These are phyloP conservation scores for Candida pseudofarinosa DNA, from an alignment of 805 yeast species.

Conservation along the genomic window DNA sequence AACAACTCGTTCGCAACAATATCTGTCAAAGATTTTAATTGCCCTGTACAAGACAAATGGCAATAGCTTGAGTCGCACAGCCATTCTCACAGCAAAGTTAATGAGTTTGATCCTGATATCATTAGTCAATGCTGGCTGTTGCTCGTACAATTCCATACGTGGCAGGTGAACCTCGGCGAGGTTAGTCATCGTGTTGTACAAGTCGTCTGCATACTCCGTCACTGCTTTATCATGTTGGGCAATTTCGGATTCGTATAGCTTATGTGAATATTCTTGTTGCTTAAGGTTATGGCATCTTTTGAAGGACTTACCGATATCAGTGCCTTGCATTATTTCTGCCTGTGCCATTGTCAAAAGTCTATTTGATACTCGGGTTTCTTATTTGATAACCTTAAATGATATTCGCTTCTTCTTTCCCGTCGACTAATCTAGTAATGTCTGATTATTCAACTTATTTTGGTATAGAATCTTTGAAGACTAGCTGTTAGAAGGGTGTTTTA, in stretches of 20 bases:
- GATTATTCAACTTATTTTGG: too few species aligned
- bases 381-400: too few species aligned
- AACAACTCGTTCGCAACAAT: slow-evolving; percentile 83
- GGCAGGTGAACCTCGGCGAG: slow-evolving; percentile 41
- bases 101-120: slow-evolving; percentile 68
- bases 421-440: too few species aligned
- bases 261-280: slow-evolving; percentile 49
- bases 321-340: background rate
- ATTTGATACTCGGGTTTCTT: too few species aligned
- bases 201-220: slow-evolving; percentile 51
- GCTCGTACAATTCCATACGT: slow-evolving; percentile 54
- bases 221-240: slow-evolving; percentile 41
- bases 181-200: slow-evolving; percentile 37
- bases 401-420: too few species aligned
- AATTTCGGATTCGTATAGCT: slow-evolving; percentile 48
- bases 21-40: slow-evolving; percentile 79
- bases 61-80: slow-evolving; percentile 60
- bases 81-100: slow-evolving; percentile 73
- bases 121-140: slow-evolving; percentile 85
- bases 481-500: too few species aligned
- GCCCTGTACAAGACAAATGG: slow-evolving; percentile 66
- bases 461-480: too few species aligned
- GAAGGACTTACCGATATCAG: background rate
- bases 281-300: slow-evolving; percentile 13
- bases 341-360: background rate